phyloP scores from a whole-genome alignment of 768 basidiomycete species.

The Tylopilus rubrobrunneus region DNA sequence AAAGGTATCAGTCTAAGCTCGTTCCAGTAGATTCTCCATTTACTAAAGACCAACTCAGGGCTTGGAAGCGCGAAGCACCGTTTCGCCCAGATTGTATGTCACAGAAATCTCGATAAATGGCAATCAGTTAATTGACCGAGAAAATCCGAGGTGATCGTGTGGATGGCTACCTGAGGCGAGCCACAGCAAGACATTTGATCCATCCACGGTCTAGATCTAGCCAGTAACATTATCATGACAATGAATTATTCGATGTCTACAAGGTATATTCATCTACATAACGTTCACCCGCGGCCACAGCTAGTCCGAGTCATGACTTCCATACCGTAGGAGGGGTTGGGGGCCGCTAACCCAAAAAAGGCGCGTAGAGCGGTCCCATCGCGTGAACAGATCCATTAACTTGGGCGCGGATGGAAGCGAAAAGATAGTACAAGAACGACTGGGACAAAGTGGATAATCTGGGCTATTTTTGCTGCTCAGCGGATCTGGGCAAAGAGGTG shows the following conservation, averaged over 20 bases:
- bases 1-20: background rate
- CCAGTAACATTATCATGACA: conserved; percentile 18
- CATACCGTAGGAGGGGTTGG: background rate
- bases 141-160: conserved; percentile 31
- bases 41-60: background rate
- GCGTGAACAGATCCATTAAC: conserved; percentile 22
- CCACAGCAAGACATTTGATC: background rate
- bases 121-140: conserved; percentile 13
- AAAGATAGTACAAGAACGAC: conserved; percentile 14
- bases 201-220: background rate
- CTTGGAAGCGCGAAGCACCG: background rate
- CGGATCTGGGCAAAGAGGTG: conserved; percentile 15
- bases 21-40: background rate
- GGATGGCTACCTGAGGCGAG: background rate
- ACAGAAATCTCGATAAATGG: conserved; percentile 15
- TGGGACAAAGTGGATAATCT: background rate
- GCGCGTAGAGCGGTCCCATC: conserved; percentile 14
- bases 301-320: conserved; percentile 3
- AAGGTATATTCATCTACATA: conserved; percentile 21
- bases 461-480: conserved; percentile 32
- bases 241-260: conserved; percentile 25
- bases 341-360: conserved; percentile 6
- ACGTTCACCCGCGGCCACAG: conserved; percentile 9
- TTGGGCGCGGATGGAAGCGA: conserved; percentile 19
- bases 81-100: conserved; percentile 4